Base-by-base conservation (phyloP, 23 red algal species). In the Chondrus crispus region DNA sequence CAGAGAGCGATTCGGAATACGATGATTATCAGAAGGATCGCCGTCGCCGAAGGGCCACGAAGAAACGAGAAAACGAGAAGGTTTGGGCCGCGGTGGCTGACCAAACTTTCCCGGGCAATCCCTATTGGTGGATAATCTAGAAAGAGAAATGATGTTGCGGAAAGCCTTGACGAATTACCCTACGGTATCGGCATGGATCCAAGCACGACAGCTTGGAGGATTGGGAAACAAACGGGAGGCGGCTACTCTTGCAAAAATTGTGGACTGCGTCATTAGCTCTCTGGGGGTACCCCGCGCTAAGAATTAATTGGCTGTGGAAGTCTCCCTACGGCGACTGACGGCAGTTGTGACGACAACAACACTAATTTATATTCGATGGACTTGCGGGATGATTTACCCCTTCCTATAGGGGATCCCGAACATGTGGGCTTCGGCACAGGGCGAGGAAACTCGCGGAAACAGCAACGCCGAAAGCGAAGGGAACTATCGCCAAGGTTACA, bases 291-390 rank as follows among this genome's bases (percentile, higher is more conserved):
- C 58, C 4, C 32, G 28, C 20, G 47, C 75, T 35, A 53, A 55
- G 38, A 7, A 55, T 52, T 24, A 80, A 28, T 30, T 30, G 3
- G 45, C 47, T 20, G 46, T 55, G 5, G 75, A 80, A 55, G 5
- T 55, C 1, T 4, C 46, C 2, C 32, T 80, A 2, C 24, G 75
- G 2, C 45, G 75, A 2, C 28, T 80, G 2, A 35, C 75, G 3
- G 45, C 75, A 6, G 75, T 80, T 53, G 19, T 55, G 42, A n/a
- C n/a, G n/a, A 78, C 73, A 78, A 78, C 39, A 48, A 78, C 73
- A 49, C 32, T 10, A 51, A 48, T 13, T 3, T 2, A 48, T 13
- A 47, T 78, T 19, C 20, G 40, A 47, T 48, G 37, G 40, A 48
- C 40, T 51, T 51, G 73, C 40, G 43, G 73, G 73, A 78, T 49